These are phyloP conservation scores for Oehlia diaphana DNA, from an alignment of 192 early-diverging fungal genomes.

Conservation along the genomic window DNA sequence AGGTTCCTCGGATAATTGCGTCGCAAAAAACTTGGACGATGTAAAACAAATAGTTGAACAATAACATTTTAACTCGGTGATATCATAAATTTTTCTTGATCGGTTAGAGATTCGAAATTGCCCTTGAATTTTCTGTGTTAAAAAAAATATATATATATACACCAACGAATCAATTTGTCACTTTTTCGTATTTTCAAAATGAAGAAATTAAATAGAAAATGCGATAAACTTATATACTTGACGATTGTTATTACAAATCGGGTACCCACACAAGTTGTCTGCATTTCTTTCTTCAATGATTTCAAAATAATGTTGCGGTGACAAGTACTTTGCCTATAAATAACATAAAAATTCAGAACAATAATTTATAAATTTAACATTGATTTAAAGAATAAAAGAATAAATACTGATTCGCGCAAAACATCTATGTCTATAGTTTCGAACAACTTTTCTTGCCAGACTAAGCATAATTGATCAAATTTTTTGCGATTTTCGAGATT, in stretches of 20 bases:
- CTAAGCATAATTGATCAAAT: conserved; percentile 43
- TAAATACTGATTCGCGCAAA: conserved; percentile 45
- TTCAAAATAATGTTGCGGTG: conserved; percentile 65
- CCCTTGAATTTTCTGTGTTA: conserved; percentile 49
- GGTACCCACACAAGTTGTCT: conserved; percentile 77
- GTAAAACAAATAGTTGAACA: conserved; percentile 74
- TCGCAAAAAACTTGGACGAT: conserved; percentile 64
- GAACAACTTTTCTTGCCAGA: conserved; percentile 48
- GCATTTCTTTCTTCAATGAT: conserved; percentile 73
- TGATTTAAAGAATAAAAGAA: not conserved
- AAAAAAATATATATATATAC: not conserved
- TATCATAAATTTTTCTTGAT: conserved; percentile 78
- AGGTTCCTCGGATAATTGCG: conserved; percentile 77
- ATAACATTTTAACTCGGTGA: conserved; percentile 62
- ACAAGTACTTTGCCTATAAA: conserved; percentile 60
- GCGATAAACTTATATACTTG: conserved; percentile 36
- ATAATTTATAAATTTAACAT: not conserved
- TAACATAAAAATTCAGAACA: not conserved
- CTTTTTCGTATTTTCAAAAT: not conserved
- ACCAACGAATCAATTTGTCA: not conserved
- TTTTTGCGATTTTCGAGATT: conserved; percentile 36
- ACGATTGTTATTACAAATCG: conserved; percentile 63
- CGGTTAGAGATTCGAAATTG: conserved; percentile 68
- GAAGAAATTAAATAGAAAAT: not conserved
- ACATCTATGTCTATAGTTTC: conserved; percentile 42